Evolutionary conservation across 106 monocot genomes (phyloP).

Genomic region (Allium cepa): DNA sequence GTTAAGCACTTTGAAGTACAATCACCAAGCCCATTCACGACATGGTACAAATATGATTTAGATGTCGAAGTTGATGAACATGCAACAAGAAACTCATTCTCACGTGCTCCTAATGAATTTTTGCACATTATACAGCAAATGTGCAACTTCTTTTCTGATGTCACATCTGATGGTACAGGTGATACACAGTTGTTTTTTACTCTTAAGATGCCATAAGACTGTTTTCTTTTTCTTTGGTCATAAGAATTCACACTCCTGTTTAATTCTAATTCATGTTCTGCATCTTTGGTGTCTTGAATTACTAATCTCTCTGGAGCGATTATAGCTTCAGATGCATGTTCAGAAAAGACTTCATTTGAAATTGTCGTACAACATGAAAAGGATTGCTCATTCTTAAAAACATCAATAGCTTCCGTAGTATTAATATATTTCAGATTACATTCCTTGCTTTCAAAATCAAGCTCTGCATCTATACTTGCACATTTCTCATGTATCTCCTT

Average conservation of each 20-base stretch:
- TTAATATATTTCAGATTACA: no score
- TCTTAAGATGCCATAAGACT: neutral
- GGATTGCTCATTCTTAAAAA: neutral
- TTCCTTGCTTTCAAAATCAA: constrained; percentile 12
- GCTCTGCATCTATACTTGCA: neutral
- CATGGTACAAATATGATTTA: constrained; percentile 39
- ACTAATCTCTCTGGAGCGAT: constrained; percentile 35
- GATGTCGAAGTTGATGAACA: constrained; percentile 40
- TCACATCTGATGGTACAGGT: constrained; percentile 5
- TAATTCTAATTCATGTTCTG: constrained; percentile 39
- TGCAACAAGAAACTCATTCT: constrained; percentile 46
- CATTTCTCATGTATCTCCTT: constrained; percentile 7
- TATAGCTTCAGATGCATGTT: constrained; percentile 12
- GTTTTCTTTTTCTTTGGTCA: constrained; percentile 55
- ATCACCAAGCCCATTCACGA: constrained; percentile 33
- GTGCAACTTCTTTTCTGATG: constrained; percentile 21
- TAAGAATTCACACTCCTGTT: constrained; percentile 63
- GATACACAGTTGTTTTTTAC: constrained; percentile 1
- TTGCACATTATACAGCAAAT: constrained; percentile 59
- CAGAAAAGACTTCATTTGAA: constrained; percentile 27
- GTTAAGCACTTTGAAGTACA: constrained; percentile 6
- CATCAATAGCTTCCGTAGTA: no score
- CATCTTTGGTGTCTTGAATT: neutral
- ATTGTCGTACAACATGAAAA: constrained; percentile 20
- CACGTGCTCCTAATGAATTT: constrained; percentile 37